Percentiles rank a stretch among this genome's conserved stretches.
Evolutionary conservation across 2,329 filamentous ascomycete genomes (phyloP).

Genomic region (Fusarium foetens): DNA sequence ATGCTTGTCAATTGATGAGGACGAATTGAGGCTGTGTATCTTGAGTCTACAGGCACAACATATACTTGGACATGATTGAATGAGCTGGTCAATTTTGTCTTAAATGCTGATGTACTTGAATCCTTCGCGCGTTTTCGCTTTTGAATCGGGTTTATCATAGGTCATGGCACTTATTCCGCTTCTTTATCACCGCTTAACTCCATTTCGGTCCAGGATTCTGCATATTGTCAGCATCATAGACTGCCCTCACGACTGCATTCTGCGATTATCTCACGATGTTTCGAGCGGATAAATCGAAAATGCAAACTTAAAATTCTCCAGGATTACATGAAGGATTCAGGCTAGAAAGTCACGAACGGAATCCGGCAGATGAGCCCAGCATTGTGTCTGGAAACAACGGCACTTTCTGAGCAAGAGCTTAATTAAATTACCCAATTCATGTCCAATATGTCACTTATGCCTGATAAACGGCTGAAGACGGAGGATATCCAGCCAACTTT

Average conservation of each 20-base stretch:
- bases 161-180: neutral
- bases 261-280: neutral
- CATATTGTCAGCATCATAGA: conserved; percentile 20
- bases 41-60: neutral
- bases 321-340: too few relatives aligned
- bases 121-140: neutral
- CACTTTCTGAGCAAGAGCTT: too few relatives aligned
- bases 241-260: neutral
- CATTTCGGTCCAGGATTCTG: neutral
- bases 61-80: neutral
- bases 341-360: neutral
- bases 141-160: neutral
- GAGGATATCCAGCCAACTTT: neutral
- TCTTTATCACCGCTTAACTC: conserved; percentile 19
- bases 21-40: neutral
- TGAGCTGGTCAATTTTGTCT: neutral
- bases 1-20: neutral
- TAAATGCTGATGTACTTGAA: neutral
- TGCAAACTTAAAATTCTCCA: fast-evolving
- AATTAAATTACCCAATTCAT: fast-evolving
- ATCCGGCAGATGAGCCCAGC: neutral
- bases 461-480: neutral
- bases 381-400: neutral
- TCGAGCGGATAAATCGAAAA: neutral
- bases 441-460: neutral